Evolutionary conservation across 192 early-diverging fungal species (phyloP).

Genomic region (Pecoramyces ruminantium): DNA sequence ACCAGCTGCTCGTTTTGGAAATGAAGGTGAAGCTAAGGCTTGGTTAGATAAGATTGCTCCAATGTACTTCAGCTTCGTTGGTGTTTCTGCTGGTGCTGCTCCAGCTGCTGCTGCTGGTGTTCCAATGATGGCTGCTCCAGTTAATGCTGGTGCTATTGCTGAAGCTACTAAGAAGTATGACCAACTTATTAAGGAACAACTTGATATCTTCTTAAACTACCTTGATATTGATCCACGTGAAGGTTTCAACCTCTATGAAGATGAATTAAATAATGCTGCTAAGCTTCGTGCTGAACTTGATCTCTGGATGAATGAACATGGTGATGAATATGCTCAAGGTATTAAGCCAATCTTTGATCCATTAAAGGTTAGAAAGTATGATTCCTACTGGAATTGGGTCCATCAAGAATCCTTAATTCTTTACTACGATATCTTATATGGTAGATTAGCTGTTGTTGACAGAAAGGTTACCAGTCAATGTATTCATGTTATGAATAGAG

Average conservation of each 20-base stretch:
- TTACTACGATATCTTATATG: slow-evolving; percentile 87
- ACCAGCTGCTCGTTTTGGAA: slow-evolving; percentile 56
- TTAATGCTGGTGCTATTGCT: slow-evolving; percentile 26
- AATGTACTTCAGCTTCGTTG: slow-evolving; percentile 47
- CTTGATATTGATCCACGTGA: slow-evolving; percentile 63
- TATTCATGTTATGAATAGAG: slow-evolving; percentile 82
- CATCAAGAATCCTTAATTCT: slow-evolving; percentile 70
- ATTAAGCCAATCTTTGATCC: slow-evolving; percentile 71
- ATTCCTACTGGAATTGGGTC: slow-evolving; percentile 97
- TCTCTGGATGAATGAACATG: slow-evolving; percentile 80
- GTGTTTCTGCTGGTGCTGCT: slow-evolving; percentile 28
- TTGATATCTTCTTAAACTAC: slow-evolving; percentile 65
- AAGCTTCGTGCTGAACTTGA: slow-evolving; percentile 71
- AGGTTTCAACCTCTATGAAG: slow-evolving; percentile 38
- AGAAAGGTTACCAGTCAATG: slow-evolving; percentile 82
- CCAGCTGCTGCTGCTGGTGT: slow-evolving; percentile 30
- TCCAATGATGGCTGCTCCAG: slow-evolving; percentile 25
- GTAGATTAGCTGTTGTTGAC: slow-evolving; percentile 68
- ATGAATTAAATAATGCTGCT: slow-evolving; percentile 39
- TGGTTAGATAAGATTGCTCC: slow-evolving; percentile 61
- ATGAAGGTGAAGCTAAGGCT: slow-evolving; percentile 52
- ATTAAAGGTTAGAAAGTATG: slow-evolving; percentile 74
- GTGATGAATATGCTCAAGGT: slow-evolving; percentile 74
- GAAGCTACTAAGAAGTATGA: slow-evolving; percentile 36
- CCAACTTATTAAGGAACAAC: slow-evolving; percentile 49